Base-by-base conservation (phyloP, 148 eudicot species). In the Euryodendron excelsum region DNA sequence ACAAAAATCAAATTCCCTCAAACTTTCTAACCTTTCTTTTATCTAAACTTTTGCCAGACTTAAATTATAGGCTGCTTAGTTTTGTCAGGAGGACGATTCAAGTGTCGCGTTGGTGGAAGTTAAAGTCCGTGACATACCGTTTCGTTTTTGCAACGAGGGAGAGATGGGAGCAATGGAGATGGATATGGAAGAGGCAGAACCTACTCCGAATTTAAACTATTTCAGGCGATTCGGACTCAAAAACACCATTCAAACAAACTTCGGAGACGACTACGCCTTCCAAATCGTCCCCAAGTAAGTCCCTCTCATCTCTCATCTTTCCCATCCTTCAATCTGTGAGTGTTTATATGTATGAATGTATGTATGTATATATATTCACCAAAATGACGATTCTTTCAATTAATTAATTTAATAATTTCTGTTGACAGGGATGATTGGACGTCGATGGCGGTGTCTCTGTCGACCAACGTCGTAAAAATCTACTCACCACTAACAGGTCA, bases 191-290 rank as follows among this genome's bases (percentile, higher is more conserved):
- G 85, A 56, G 76, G 61, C 30, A 56, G 58, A 73, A 68, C 73
- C 79, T 15, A 18, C 74, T 7, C 52, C 85, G 9, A 73, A 23
- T 39, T 60, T 82, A 27, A 68, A 53, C 23, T 18, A 87, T 13
- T 80, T 74, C 34, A 90, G 88, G 73, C 90, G 92, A 62, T 87
- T 90, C 55, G 94, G 84, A 0, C 91, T 95, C 71, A 90, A 82
- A 73, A 93, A 90, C 81, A 87, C 91, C 5, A 90, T 96, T 50
- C 97, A 91, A 72, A 96, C 99, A 5, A 96, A 90, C 74, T 96
- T 96, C 65, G 98, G 97, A 25, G 89, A 93, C 48, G 98, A 96
- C 80, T 96, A 96, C 73, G 90, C 93, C 80, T 93, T 96, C 77
- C 93, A 96, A 87, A 90, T 96, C 78, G 83, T 86, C 69, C 75